Base-by-base conservation (phyloP, 2,329 filamentous ascomycete genomes). In the Dactylellina haptotyla region DNA sequence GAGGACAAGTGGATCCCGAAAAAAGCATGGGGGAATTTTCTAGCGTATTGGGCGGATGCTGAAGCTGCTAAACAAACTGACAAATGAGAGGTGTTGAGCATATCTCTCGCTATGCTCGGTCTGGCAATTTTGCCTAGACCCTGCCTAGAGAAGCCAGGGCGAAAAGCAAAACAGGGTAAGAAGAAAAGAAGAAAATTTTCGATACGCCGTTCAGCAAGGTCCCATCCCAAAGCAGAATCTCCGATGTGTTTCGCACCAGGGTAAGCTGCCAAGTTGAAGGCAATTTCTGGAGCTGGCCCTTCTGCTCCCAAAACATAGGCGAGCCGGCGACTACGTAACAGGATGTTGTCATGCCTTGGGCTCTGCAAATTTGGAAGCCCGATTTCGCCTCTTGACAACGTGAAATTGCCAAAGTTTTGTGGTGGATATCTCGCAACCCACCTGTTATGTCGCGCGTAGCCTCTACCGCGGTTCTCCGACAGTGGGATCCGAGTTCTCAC, bases 311-410 rank as follows among this genome's bases (percentile, higher is more conserved):
- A 39, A 66, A 37, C 30, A 73, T 18, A 66, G 62, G 69, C 69
- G 69, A 73, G 41, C 69, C 69, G 69, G 69, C 69, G 69, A 73
- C 69, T 66, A 73, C 69, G 69, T 73, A 73, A 73, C 34, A 39
- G 61, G 69, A 73, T 73, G 48, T 61, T 73, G 69, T 73, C 69
- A 73, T 73, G 69, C 26, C 63, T 51, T 62, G 28, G 32, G 39
- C 26, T 41, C 41, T 53, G 37, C 54, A 39, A 58, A 72, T 61
- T 54, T 61, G 69, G 69, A 66, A 73, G 69, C 69, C 67, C 69
- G 69, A 66, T 73, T 51, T 73, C 61, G 61, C 61, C 46, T 66
- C n/a, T 37, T 69, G 64, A 62, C 64, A 67, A 54, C 43, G 53
- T 30, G 54, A 62, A 69, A 69, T 69, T 69, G 64, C 48, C 46